These are phyloP conservation scores for Colletotrichum sp. DNA, from an alignment of 2,329 filamentous ascomycete species.

Conservation along the genomic window DNA sequence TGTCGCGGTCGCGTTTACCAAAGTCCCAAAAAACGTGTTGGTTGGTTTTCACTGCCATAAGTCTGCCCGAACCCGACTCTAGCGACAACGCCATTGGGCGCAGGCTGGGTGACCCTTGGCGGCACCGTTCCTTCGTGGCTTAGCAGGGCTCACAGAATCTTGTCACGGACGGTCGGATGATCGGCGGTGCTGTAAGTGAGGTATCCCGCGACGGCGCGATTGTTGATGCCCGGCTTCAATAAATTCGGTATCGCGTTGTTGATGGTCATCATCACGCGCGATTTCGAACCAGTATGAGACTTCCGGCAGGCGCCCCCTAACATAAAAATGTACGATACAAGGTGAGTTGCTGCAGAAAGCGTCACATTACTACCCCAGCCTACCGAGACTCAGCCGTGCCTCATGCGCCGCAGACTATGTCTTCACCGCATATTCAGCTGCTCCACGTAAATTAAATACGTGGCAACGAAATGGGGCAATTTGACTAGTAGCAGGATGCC, in stretches of 20 bases:
- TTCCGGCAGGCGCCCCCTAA: background rate
- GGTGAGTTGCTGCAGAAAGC: background rate
- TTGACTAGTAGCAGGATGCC: background rate
- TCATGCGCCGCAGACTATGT: background rate
- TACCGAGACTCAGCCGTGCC: background rate
- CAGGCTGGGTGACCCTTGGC: background rate
- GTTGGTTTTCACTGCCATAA: background rate
- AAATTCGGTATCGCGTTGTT: background rate
- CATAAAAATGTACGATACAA: background rate
- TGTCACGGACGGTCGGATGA: background rate
- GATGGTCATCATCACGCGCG: background rate
- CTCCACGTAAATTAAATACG: background rate
- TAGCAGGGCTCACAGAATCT: background rate
- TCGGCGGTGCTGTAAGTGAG: background rate
- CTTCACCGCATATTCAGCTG: background rate
- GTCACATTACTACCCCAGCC: background rate
- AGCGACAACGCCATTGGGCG: background rate
- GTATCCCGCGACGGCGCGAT: background rate
- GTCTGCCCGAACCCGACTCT: background rate
- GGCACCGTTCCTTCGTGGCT: background rate
- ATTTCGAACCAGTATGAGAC: background rate
- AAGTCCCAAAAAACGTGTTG: background rate
- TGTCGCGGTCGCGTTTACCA: background rate
- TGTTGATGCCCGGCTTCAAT: background rate
- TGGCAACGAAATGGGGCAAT: background rate